Evolutionary conservation across 805 yeast genomes (phyloP).

Genomic region (Nakazawaea sp.): DNA sequence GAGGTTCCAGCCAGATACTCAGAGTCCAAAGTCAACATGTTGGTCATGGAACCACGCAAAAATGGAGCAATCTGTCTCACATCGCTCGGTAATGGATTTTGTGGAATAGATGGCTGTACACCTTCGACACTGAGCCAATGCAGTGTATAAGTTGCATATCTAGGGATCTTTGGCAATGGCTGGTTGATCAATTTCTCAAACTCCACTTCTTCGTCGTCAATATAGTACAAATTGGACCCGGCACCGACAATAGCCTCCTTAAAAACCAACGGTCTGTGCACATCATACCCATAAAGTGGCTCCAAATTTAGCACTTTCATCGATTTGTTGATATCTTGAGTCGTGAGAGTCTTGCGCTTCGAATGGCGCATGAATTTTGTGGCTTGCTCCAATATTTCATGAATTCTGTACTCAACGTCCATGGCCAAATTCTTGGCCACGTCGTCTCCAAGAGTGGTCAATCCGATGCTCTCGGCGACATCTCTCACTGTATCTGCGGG

Average conservation of each 20-base stretch:
- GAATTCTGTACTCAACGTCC: conserved; percentile 98
- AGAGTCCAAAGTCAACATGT: conserved; percentile 47
- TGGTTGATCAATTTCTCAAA: conserved; percentile 89
- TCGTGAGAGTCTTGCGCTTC: conserved; percentile 73
- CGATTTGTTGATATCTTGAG: conserved; percentile 78
- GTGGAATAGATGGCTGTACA: conserved; percentile 95
- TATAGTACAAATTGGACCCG: conserved; percentile 88
- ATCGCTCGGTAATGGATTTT: conserved; percentile 82
- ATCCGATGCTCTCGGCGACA: conserved; percentile 88
- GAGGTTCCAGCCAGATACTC: conserved; percentile 29
- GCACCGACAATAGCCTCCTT: conserved; percentile 85
- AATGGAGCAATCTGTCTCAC: conserved; percentile 72
- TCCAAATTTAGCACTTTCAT: conserved; percentile 83
- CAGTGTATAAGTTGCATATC: conserved; percentile 87
- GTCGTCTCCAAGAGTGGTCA: conserved; percentile 74
- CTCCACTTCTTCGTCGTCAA: conserved; percentile 89
- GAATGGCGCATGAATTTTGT: conserved; percentile 93
- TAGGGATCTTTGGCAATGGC: conserved; percentile 92
- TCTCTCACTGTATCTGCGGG: conserved; percentile 96
- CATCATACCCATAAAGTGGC: conserved; percentile 86
- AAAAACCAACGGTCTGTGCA: conserved; percentile 62
- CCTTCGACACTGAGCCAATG: conserved; percentile 99
- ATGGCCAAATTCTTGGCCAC: conserved; percentile 92
- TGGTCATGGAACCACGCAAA: conserved; percentile 75
- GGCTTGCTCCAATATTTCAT: conserved; percentile 93